Evolutionary conservation across 768 basidiomycete species (phyloP).

Genomic region (Roridomyces roridus): DNA sequence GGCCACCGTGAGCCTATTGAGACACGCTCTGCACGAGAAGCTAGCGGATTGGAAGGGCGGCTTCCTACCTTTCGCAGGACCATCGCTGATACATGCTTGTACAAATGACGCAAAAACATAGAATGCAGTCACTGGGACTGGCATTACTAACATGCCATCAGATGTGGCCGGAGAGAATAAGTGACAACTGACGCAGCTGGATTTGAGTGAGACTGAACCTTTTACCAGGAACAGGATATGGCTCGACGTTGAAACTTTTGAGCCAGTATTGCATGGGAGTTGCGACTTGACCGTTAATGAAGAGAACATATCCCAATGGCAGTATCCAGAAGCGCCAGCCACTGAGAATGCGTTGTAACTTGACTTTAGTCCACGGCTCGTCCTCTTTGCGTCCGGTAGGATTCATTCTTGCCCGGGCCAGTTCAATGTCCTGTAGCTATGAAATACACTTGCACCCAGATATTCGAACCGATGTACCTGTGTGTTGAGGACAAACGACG

Average conservation of each 20-base stretch:
- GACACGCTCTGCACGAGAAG: no score
- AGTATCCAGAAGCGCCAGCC: constrained; percentile 24
- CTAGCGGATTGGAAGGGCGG: no score
- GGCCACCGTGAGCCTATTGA: constrained; percentile 17
- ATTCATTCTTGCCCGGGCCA: constrained; percentile 24
- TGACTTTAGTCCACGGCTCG: constrained; percentile 20
- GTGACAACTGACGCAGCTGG: constrained; percentile 11
- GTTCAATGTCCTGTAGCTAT: constrained; percentile 11
- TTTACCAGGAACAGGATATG: constrained; percentile 27
- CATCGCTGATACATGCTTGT: constrained; percentile 24
- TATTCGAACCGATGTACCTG: not conserved
- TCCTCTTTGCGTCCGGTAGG: constrained; percentile 23
- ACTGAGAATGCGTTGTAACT: constrained; percentile 13
- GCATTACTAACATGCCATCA: constrained; percentile 9
- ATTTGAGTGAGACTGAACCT: constrained; percentile 21
- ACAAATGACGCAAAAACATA: constrained; percentile 19
- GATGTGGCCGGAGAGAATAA: not conserved
- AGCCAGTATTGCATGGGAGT: constrained; percentile 25
- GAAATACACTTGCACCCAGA: not conserved
- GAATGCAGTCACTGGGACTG: constrained; percentile 20
- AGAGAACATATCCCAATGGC: constrained; percentile 25
- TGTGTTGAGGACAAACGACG: constrained; percentile 6
- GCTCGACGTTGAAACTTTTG: constrained; percentile 26
- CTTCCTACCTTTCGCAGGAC: constrained; percentile 17
- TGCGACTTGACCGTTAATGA: constrained; percentile 23